These are phyloP conservation scores for Rhododendron griersonianum DNA, from an alignment of 148 eudicot genomes.

Conservation along the genomic window DNA sequence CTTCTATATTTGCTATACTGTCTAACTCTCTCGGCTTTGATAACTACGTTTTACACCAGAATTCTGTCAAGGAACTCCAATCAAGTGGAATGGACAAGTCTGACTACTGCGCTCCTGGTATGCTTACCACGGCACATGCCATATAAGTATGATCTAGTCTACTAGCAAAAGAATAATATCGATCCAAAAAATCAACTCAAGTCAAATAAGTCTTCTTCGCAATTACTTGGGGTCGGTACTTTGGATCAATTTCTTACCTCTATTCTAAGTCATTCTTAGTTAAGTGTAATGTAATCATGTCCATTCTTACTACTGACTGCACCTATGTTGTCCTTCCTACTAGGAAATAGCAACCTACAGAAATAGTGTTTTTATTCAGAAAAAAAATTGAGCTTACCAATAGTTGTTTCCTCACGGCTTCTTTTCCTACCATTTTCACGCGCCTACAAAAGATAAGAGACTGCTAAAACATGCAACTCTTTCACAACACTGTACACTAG, in stretches of 20 bases:
- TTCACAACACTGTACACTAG: background rate
- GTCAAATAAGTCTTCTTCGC: background rate
- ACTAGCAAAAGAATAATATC: background rate
- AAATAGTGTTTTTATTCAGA: background rate
- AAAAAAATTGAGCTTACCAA: conserved; percentile 36
- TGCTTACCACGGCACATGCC: background rate
- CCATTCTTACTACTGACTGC: background rate
- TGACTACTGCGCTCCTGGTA: background rate
- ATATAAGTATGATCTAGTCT: background rate
- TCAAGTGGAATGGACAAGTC: background rate
- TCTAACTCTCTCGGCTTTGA: background rate
- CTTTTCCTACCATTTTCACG: conserved; percentile 59
- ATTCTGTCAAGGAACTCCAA: background rate
- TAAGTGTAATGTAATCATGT: background rate
- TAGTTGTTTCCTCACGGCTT: conserved; percentile 47
- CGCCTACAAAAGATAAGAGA: conserved; percentile 32
- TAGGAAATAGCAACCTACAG: background rate
- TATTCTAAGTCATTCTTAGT: background rate
- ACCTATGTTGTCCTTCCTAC: background rate
- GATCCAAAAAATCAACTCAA: background rate
- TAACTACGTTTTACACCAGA: background rate
- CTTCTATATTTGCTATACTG: background rate
- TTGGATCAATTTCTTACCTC: background rate
- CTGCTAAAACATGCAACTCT: background rate
- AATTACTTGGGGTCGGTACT: background rate